Evolutionary conservation across 1,284 basidiomycete species (phyloP).

Genomic region (Ganoderma sp.): DNA sequence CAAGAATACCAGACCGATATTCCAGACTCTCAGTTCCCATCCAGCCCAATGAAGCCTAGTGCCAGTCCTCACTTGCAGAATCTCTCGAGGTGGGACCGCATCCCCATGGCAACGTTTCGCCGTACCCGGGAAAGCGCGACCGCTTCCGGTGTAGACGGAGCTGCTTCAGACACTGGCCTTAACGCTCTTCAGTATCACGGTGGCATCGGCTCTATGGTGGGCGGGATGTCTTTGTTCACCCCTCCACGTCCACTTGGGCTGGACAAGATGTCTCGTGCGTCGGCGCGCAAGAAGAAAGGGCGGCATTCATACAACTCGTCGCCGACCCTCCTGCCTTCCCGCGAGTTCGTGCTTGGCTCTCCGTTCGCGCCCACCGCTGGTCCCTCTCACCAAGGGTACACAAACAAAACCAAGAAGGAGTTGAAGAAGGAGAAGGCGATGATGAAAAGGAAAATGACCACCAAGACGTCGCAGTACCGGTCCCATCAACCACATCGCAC

Average conservation of each 20-base stretch:
- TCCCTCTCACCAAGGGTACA: constrained; percentile 20
- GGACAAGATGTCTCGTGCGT: constrained; percentile 36
- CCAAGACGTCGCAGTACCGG: constrained; percentile 48
- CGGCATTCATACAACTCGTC: constrained; percentile 48
- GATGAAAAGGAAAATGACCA: constrained; percentile 60
- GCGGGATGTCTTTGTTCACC: constrained; percentile 46
- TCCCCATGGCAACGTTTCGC: constrained; percentile 76
- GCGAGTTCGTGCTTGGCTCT: constrained; percentile 53
- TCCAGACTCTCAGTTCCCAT: constrained; percentile 22
- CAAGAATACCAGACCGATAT: constrained; percentile 33
- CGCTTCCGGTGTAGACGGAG: constrained; percentile 41
- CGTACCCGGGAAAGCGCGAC: constrained; percentile 58
- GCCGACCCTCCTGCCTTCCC: constrained; percentile 59
- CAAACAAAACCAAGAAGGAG: constrained; percentile 46
- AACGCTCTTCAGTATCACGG: constrained; percentile 34
- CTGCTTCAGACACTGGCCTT: constrained; percentile 45
- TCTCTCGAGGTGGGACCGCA: constrained; percentile 73
- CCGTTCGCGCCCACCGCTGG: constrained; percentile 28
- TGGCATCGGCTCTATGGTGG: constrained; percentile 40
- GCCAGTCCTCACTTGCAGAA: constrained; percentile 39
- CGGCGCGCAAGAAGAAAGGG: constrained; percentile 33
- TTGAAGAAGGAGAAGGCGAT: constrained; percentile 64
- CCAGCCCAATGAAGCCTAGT: constrained; percentile 29
- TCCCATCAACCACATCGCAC: constrained; percentile 50
- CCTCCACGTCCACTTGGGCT: constrained; percentile 33